These are phyloP conservation scores for Trichoderma asperellum DNA, from an alignment of 2,329 filamentous ascomycete genomes.

Conservation along the genomic window DNA sequence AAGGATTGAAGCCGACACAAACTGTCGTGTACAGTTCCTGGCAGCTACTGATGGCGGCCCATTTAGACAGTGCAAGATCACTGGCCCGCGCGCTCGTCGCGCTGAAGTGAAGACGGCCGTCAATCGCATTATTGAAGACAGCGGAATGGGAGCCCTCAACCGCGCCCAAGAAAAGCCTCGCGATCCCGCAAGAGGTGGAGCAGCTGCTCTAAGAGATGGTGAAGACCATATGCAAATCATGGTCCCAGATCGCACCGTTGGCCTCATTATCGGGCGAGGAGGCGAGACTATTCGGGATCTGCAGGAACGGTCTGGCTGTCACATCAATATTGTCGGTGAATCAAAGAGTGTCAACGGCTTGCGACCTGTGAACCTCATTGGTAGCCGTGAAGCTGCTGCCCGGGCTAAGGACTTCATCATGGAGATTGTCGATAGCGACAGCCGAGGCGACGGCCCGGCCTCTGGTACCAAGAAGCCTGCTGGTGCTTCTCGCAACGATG, in stretches of 20 bases:
- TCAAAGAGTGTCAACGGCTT: conserved; percentile 90
- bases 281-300: conserved; percentile 92
- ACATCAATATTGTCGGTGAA: conserved; percentile 93
- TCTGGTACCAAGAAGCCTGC: conserved; percentile 38
- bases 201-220: conserved; percentile 67
- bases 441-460: conserved; percentile 56
- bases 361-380: conserved; percentile 88
- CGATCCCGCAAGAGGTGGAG: conserved; percentile 45
- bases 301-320: conserved; percentile 89
- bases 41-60: conserved; percentile 74
- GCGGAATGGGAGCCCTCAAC: conserved; percentile 53
- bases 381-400: conserved; percentile 72
- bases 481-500: conserved; percentile 40
- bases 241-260: conserved; percentile 91
- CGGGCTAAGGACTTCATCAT: conserved; percentile 86
- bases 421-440: conserved; percentile 93
- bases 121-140: conserved; percentile 85
- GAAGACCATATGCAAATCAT: conserved; percentile 91
- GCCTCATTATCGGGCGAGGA: conserved; percentile 89
- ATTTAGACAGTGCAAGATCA: conserved; percentile 83
- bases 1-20: conserved; percentile 80
- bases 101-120: conserved; percentile 82
- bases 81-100: conserved; percentile 71
- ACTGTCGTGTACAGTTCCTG: conserved; percentile 85
- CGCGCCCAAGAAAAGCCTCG: conserved; percentile 49